Evolutionary conservation across 768 basidiomycete species (phyloP).

Genomic region (Termitomyces sp.): DNA sequence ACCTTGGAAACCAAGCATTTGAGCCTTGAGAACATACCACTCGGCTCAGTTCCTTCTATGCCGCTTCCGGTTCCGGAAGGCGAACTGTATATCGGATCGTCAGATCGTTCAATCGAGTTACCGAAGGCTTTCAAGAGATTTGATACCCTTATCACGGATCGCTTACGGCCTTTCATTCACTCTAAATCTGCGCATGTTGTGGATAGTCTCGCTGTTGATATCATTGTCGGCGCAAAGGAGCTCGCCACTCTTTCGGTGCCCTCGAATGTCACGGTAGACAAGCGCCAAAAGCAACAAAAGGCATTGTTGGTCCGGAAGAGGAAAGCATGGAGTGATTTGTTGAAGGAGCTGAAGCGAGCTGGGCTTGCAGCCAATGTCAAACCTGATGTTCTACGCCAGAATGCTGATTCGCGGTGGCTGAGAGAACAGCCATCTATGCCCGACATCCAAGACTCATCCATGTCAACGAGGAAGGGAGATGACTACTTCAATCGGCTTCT

Average conservation of each 20-base stretch:
- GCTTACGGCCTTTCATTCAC: conserved; percentile 42
- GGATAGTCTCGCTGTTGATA: conserved; percentile 56
- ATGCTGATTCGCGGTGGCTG: conserved; percentile 59
- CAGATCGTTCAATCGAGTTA: conserved; percentile 48
- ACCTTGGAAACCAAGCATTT: conserved; percentile 32
- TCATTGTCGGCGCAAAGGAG: conserved; percentile 60
- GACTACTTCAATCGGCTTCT: conserved; percentile 64
- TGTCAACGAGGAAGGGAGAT: conserved; percentile 46
- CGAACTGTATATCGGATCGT: conserved; percentile 9
- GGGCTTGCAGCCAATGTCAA: conserved; percentile 76
- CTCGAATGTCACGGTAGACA: conserved; percentile 41
- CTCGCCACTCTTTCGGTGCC: conserved; percentile 51
- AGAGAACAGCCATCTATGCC: conserved; percentile 55
- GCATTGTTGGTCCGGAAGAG: conserved; percentile 78
- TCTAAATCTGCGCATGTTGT: conserved; percentile 39
- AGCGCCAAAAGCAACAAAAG: conserved; percentile 64
- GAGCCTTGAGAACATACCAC: conserved; percentile 7
- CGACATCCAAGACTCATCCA: conserved; percentile 17
- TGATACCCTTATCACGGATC: conserved; percentile 38
- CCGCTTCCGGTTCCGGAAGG: conserved; percentile 16
- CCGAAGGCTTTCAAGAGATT: conserved; percentile 52
- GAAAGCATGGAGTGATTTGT: conserved; percentile 86
- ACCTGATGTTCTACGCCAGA: conserved; percentile 60
- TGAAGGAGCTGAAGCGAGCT: conserved; percentile 81
- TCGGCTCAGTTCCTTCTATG: neutral